Base-by-base conservation (phyloP, 2,329 filamentous ascomycete genomes). In the Bipolaris victoriae region DNA sequence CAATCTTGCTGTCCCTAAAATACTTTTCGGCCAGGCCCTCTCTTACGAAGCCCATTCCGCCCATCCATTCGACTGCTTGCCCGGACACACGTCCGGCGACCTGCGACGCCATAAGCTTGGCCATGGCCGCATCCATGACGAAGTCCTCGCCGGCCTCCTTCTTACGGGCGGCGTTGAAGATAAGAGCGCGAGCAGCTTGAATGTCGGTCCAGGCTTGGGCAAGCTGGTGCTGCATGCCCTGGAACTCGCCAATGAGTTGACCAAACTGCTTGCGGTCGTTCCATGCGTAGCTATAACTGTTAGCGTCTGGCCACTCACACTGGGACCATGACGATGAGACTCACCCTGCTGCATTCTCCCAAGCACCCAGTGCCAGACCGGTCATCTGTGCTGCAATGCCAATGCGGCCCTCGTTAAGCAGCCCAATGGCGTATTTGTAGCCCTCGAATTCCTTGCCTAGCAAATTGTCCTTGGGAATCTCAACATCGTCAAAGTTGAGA, bases 341-440 rank as follows among this genome's bases (percentile, higher is more conserved):
- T 77, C 78, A 88, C 84, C 85, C 85, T 58, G 90, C 94, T 26
- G 95, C 95, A 74, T 98, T 97, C 77, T 97, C 93, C 81, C 91
- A 99, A 15, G 95, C 91, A 44, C 95, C 95, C 22, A 98, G 86
- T 1, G 95, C 94, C 54, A 99, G 86, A 54, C 95, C 95, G 0
- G 95, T 99, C 95, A 99, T 99, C 78, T 99, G 95, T 6, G 95
- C 95, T 2, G 93, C 95, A 72, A 99, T 99, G 67, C 95, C 95
- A 72, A 99, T 99, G 64, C 95, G 89, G 24, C 95, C 95, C 78
- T 99, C 95, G 79, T 99, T 99, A 73, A 99, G 81, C 5, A 98
- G 82, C 49, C 88, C 86, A 73, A 99, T 99, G 71, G 95, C 95
- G 76, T 97, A 97, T 81, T 98, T 98, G 85, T 99, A 99, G 31